These are phyloP conservation scores for Epichloe scottii DNA, from an alignment of 2,329 filamentous ascomycete species.

Conservation along the genomic window DNA sequence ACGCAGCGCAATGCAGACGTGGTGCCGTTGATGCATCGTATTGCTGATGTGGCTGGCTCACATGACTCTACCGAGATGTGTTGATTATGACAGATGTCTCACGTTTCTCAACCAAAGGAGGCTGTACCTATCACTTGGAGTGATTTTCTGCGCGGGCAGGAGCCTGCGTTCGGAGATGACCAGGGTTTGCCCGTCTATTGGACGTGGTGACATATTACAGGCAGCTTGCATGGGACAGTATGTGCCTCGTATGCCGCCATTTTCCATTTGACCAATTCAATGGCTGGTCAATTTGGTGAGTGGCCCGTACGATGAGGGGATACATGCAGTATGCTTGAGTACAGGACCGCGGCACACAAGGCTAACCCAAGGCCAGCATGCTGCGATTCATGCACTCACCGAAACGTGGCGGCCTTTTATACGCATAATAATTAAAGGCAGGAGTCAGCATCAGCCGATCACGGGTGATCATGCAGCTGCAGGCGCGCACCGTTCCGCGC, in stretches of 20 bases:
- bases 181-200: neutral
- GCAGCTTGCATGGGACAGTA: neutral
- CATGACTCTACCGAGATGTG: constrained; percentile 1
- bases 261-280: neutral
- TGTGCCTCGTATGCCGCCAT: neutral
- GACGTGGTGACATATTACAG: neutral
- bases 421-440: constrained; percentile 6
- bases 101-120: neutral
- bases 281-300: neutral
- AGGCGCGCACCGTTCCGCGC: constrained; percentile 24
- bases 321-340: neutral
- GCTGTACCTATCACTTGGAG: neutral
- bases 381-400: neutral
- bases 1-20: neutral
- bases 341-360: constrained; percentile 4
- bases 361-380: neutral
- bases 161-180: neutral
- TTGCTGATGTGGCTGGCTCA: neutral
- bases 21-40: too few species aligned
- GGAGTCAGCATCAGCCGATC: constrained; percentile 14
- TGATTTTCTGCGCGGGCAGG: neutral
- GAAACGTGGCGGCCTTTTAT: constrained; percentile 19
- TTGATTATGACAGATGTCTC: neutral
- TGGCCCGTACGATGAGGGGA: constrained; percentile 2
- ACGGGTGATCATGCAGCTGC: constrained; percentile 23